Conservation (phyloP, 305 asterid genomes). For the Striga hermonthica region DNA sequence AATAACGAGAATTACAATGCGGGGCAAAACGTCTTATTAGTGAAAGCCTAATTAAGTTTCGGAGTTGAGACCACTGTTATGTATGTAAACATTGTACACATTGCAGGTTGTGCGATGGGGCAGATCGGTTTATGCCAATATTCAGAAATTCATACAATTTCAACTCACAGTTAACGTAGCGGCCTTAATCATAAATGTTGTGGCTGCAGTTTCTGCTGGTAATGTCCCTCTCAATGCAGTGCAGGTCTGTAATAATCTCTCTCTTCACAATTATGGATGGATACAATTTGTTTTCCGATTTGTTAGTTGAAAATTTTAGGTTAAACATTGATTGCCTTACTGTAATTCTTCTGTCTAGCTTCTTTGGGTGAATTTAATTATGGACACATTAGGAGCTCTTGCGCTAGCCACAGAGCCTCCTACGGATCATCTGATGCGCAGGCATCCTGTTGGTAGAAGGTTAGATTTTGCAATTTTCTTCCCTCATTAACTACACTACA, state of each 20-base stretch:
- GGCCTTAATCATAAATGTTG: constrained; percentile 84
- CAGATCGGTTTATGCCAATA: constrained; percentile 87
- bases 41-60: constrained; percentile 10
- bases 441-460: constrained; percentile 96
- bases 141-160: constrained; percentile 92
- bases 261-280: constrained; percentile 25
- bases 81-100: constrained; percentile 12
- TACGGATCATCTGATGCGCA: constrained; percentile 85
- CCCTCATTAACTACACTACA: no score
- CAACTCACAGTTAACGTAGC: constrained; percentile 97
- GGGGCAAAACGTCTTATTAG: neutral
- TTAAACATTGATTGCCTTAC: constrained; percentile 5
- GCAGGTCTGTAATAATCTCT: constrained; percentile 54
- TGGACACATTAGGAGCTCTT: constrained; percentile 98
- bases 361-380: constrained; percentile 97
- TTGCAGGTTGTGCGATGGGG: constrained; percentile 98
- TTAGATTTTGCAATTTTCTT: constrained; percentile 30
- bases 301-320: neutral
- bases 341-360: constrained; percentile 47
- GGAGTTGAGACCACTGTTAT: neutral
- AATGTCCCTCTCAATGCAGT: constrained; percentile 91
- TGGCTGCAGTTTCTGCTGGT: constrained; percentile 79
- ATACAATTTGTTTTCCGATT: neutral
- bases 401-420: constrained; percentile 98
- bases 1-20: neutral